These are phyloP conservation scores for Fusarium dimerum DNA, from an alignment of 2,329 filamentous ascomycete species.

Conservation along the genomic window DNA sequence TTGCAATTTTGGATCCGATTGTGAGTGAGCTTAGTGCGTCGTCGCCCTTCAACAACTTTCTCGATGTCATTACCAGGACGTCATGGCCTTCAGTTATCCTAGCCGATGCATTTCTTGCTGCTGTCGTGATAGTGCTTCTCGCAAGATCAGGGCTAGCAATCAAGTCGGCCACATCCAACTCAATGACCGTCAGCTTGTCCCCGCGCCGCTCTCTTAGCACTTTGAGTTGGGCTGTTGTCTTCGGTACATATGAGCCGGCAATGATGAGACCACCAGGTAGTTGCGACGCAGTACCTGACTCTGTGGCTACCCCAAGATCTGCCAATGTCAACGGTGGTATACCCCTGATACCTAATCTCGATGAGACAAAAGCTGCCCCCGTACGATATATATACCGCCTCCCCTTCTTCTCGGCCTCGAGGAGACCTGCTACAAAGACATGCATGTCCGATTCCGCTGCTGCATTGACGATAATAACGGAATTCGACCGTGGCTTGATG, in stretches of 20 bases:
- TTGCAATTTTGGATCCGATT: constrained; percentile 54
- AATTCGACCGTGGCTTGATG: constrained; percentile 40
- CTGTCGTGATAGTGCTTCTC: constrained; percentile 30
- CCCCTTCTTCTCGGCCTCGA: constrained; percentile 36
- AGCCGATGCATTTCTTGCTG: constrained; percentile 30
- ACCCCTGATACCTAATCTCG: constrained; percentile 49
- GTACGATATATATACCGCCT: constrained; percentile 41
- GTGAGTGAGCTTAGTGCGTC: constrained; percentile 50
- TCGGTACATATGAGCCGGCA: constrained; percentile 58
- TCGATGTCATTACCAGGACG: constrained; percentile 59
- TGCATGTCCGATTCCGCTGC: constrained; percentile 56
- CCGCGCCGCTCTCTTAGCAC: constrained; percentile 40
- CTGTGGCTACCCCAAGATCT: constrained; percentile 39
- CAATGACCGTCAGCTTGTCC: constrained; percentile 45
- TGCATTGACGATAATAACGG: constrained; percentile 55
- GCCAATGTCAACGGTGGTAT: constrained; percentile 50
- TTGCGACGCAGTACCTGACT: neutral
- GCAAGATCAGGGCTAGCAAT: constrained; percentile 21
- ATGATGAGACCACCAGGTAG: constrained; percentile 50
- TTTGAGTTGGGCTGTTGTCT: constrained; percentile 56
- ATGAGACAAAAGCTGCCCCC: constrained; percentile 43
- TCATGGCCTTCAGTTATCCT: constrained; percentile 46
- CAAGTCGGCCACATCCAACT: constrained; percentile 42
- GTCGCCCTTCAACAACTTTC: constrained; percentile 45
- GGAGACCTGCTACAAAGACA: constrained; percentile 51